Conservation (phyloP, 2,329 filamentous ascomycete genomes). For the Aureobasidium sp. region DNA sequence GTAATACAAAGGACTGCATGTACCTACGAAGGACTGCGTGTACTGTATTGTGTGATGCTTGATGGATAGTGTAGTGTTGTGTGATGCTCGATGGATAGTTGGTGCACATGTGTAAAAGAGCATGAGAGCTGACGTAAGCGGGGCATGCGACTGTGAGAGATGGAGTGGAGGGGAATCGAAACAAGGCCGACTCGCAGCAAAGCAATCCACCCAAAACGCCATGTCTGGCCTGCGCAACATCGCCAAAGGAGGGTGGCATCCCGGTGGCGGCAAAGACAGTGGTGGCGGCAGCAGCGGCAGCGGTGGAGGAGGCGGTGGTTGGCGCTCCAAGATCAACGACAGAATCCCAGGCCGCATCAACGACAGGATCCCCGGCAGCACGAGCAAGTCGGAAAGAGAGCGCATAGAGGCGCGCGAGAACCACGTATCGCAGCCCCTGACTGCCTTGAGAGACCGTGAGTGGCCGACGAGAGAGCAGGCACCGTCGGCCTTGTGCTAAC, state of each 20-base stretch:
- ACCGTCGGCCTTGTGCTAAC: background rate
- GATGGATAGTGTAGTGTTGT: background rate
- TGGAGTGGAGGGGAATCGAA: background rate
- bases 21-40: too few relatives aligned
- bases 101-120: background rate
- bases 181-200: background rate
- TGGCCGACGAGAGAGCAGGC: background rate
- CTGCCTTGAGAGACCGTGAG: conserved; percentile 58
- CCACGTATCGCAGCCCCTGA: conserved; percentile 54
- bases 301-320: conserved; percentile 14
- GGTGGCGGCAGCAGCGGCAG: conserved; percentile 25
- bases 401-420: conserved; percentile 33
- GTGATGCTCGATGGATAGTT: background rate
- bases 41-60: too few relatives aligned
- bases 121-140: conserved; percentile 3
- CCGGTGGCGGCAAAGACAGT: conserved; percentile 28
- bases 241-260: conserved; percentile 43
- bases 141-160: background rate
- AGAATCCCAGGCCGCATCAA: conserved; percentile 50
- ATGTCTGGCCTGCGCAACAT: conserved; percentile 18
- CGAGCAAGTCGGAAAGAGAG: conserved; percentile 43
- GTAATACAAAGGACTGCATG: too few relatives aligned
- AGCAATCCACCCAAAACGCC: background rate
- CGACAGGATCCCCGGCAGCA: conserved; percentile 38
- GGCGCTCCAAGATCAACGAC: conserved; percentile 32